phyloP scores from a whole-genome alignment of 768 basidiomycete species.

The Dioszegia aurantiaca region DNA sequence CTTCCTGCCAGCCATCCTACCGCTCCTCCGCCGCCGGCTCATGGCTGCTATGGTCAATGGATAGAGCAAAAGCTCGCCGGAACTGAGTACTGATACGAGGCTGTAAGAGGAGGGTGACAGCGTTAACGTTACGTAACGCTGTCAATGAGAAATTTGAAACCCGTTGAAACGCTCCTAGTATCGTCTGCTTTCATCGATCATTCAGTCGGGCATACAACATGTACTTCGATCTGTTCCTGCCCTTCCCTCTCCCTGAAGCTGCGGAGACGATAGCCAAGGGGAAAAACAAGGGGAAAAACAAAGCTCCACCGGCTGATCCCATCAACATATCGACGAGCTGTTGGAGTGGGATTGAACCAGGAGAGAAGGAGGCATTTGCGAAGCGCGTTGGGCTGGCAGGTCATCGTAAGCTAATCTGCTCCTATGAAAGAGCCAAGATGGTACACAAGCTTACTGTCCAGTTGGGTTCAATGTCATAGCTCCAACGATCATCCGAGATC shows the following conservation, averaged over 20 bases:
- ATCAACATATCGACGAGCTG: constrained; percentile 20
- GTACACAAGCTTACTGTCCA: constrained; percentile 15
- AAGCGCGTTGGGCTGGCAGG: constrained; percentile 31
- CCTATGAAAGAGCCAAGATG: background rate
- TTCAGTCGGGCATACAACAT: constrained; percentile 15
- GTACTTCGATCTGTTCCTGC: constrained; percentile 46
- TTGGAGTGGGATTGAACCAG: constrained; percentile 33
- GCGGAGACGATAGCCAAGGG: constrained; percentile 19
- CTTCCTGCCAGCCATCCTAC: too few relatives aligned
- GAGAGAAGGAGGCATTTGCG: constrained; percentile 32
- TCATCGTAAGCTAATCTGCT: constrained; percentile 29
- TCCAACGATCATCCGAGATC: constrained; percentile 32
- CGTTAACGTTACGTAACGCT: background rate
- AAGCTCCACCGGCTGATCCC: constrained; percentile 8
- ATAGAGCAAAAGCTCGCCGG: too few relatives aligned
- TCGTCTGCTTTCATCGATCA: background rate
- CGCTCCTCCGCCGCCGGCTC: too few relatives aligned
- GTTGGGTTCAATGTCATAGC: constrained; percentile 45
- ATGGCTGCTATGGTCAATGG: too few relatives aligned
- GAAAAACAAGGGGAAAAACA: constrained; percentile 36
- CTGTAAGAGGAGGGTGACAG: too few relatives aligned
- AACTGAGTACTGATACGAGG: too few relatives aligned
- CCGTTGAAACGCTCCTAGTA: background rate
- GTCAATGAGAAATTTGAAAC: background rate
- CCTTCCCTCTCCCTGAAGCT: constrained; percentile 31